A percentile compares a stretch with the other conserved stretches of the same genome.
Evolutionary conservation across 2,329 filamentous ascomycete species (phyloP).

Genomic region (Xylariaceae sp.): DNA sequence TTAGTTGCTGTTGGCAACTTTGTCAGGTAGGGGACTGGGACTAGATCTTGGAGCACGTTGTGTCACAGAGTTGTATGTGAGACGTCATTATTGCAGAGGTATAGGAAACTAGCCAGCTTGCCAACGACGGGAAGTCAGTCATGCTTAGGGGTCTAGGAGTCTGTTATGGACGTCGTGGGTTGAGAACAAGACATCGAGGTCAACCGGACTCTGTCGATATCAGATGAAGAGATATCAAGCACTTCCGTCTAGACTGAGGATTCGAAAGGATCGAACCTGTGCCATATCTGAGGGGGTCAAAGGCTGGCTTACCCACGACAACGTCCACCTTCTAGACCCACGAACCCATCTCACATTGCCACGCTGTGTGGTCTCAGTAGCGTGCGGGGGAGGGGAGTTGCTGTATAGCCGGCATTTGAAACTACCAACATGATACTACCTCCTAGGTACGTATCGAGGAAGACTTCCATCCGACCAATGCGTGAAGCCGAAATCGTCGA

Average conservation of each 20-base stretch:
- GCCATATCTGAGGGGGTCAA: background rate
- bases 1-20: background rate
- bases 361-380: background rate
- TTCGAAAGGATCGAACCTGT: background rate
- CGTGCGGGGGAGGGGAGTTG: background rate
- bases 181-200: too few relatives aligned
- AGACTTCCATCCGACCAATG: background rate
- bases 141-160: too few relatives aligned
- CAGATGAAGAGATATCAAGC: background rate
- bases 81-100: background rate
- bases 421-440: too few relatives aligned
- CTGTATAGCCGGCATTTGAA: background rate
- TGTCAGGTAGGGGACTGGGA: background rate
- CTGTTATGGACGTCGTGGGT: too few relatives aligned
- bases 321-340: background rate
- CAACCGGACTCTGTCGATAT: too few relatives aligned
- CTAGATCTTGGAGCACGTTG: background rate
- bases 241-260: background rate
- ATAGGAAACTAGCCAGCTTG: background rate
- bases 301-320: background rate
- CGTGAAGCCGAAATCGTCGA: background rate
- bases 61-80: background rate
- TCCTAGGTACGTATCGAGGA: background rate
- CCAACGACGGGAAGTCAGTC: too few relatives aligned
- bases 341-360: background rate